These are phyloP conservation scores for Elsinoe fawcettii DNA, from an alignment of 2,329 filamentous ascomycete species.

Conservation along the genomic window DNA sequence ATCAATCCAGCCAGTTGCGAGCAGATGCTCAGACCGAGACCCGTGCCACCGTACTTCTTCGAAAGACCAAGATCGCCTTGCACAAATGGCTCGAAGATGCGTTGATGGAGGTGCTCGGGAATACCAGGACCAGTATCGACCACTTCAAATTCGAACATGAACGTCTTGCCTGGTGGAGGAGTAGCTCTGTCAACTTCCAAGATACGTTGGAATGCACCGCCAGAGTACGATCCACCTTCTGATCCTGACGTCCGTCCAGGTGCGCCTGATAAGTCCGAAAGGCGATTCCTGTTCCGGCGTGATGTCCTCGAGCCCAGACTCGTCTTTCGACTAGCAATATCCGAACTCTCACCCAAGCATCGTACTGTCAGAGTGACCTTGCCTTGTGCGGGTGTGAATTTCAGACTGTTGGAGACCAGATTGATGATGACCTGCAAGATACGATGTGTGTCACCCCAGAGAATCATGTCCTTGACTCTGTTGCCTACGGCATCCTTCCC, in stretches of 20 bases:
- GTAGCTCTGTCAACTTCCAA: conserved; percentile 32
- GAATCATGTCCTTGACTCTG: conserved; percentile 71
- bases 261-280: conserved; percentile 22
- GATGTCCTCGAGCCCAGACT: conserved; percentile 33
- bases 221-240: conserved; percentile 5
- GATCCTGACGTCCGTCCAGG: conserved; percentile 7
- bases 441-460: conserved; percentile 88
- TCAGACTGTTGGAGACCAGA: conserved; percentile 81
- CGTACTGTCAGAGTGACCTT: conserved; percentile 68
- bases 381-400: conserved; percentile 75
- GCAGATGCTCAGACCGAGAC: conserved; percentile 81
- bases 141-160: conserved; percentile 79
- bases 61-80: conserved; percentile 85
- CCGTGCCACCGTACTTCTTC: conserved; percentile 85
- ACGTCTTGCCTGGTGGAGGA: conserved; percentile 55
- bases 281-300: conserved; percentile 23
- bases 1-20: conserved; percentile 77
- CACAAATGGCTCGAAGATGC: conserved; percentile 89
- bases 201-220: conserved; percentile 25
- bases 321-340: conserved; percentile 36
- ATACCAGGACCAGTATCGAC: conserved; percentile 85
- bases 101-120: conserved; percentile 64
- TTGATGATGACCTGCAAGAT: conserved; percentile 93
- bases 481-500: conserved; percentile 27
- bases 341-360: conserved; percentile 56